Base-by-base conservation (phyloP, 2,329 filamentous ascomycete genomes). In the Aspergillus uvarum region DNA sequence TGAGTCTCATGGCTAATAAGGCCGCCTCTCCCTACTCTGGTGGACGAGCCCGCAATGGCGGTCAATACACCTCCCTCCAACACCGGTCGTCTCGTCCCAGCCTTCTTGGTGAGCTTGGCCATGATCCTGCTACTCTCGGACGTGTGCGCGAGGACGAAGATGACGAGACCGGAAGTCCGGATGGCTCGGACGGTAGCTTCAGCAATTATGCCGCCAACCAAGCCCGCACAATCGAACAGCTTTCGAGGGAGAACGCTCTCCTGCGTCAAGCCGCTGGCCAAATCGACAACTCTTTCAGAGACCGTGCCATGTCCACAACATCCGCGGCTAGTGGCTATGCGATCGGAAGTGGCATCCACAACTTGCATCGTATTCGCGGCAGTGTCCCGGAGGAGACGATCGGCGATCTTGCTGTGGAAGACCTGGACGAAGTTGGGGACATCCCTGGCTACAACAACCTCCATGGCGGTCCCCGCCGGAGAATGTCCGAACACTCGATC, bases 41-140 rank as follows among this genome's bases (percentile, higher is more conserved):
- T 47, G 68, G 66, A 49, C 77, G 79, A 24, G 66, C 70, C 56
- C 72, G 79, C 14, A 72, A 71, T 50, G 74, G 72, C 19, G 72
- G 70, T n/a, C 83, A 83, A 22, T 86, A 89, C 63, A 84, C 89
- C 29, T 88, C 85, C 60, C 81, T 96, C 32, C 90, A 94, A 68
- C 90, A 95, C 72, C 86, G 92, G 38, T 90, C 91, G 4, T 96
- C 92, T 14, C 86, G 80, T 26, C 78, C 79, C 44, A 80, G 78
- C 58, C 69, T 81, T 42, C 71, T 82, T 8, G 78, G 78, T 12
- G 80, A 80, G 54, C 63, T 80, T 11, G 76, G 77, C 2, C 77
- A 80, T 58, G 80, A 82, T 60, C 70, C 78, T 24, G 76, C 75
- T 12, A 76, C 76, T 48, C 73, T 82, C 5, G 79, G 76, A 31